Evolutionary conservation across 2,329 filamentous ascomycete species (phyloP).

Genomic region (Drechslerella stenobrocha): DNA sequence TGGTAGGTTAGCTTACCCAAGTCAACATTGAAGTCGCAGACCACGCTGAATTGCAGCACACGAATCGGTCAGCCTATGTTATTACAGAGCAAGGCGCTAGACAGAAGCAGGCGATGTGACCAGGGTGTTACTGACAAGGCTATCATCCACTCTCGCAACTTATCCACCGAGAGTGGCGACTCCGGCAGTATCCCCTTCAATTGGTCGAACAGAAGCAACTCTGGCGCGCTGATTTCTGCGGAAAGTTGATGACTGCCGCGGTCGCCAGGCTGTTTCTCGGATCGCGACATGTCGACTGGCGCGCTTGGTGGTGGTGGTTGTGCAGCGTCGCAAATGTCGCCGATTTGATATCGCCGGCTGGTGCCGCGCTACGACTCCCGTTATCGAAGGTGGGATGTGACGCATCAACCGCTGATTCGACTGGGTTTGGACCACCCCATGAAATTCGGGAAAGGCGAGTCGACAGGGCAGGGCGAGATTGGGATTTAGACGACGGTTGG

Average conservation of each 20-base stretch:
- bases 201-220: slow-evolving; percentile 29
- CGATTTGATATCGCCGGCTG: slow-evolving; percentile 20
- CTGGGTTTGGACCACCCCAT: background rate
- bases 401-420: background rate
- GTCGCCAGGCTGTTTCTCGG: slow-evolving; percentile 44
- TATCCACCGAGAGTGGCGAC: slow-evolving; percentile 51
- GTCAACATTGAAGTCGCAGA: slow-evolving; percentile 54
- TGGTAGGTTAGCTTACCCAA: slow-evolving; percentile 46
- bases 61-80: background rate
- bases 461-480: background rate
- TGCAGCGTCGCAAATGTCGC: slow-evolving; percentile 13
- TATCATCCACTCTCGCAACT: slow-evolving; percentile 53
- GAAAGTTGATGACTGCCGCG: slow-evolving; percentile 52
- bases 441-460: background rate
- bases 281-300: slow-evolving; percentile 10
- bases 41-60: slow-evolving; percentile 46
- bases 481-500: background rate
- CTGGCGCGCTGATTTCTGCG: slow-evolving; percentile 51
- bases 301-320: background rate
- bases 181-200: slow-evolving; percentile 42
- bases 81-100: slow-evolving; percentile 1
- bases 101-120: background rate
- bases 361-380: slow-evolving; percentile 18
- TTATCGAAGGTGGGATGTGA: background rate
- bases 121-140: slow-evolving; percentile 50